Evolutionary conservation across 352 stramenopile genomes (phyloP), one percentile per base, ranked within the genome.

Genomic region (Pythium pyrilobum): DNA sequence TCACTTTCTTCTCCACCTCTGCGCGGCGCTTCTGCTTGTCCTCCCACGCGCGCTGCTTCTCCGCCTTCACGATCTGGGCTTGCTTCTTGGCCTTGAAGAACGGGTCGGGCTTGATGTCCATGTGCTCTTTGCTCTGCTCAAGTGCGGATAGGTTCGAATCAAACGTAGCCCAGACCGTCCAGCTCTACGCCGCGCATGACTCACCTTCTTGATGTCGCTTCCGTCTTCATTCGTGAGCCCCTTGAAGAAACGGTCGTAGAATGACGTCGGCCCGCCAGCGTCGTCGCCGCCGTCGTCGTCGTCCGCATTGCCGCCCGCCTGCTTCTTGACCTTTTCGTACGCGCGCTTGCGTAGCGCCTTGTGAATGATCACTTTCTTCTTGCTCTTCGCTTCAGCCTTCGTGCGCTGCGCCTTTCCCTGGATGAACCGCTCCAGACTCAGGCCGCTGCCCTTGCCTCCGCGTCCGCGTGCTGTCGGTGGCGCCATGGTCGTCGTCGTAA

Each of bases 61-160:
- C 77, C 27, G 70, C 52, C 33, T 83, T 84, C 0, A 56, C 64
- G 20, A 76, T 46, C 13, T 75, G 66, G 0, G 83, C 83, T 49
- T 90, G 84, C 64, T 87, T 85, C 67, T 90, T 87, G 0, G 80
- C 80, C 56, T 91, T 93, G 56, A 85, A 93, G 44, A 93, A 89
- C 32, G 82, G 82, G 48, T 93, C 80, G 0, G 82, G 82, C 55
- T 85, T 86, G 25, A 69, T 61, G 13, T 71, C 49, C 43, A 50
- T 63, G 40, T 67, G 61, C 33, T 54, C 46, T 47, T 41, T 58
- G 53, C 4, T 55, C 45, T 52, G 15, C 27, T 5, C 9, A n/a
- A 28, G n/a, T n/a, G n/a, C n/a, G n/a, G n/a, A n/a, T n/a, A n/a
- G n/a, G n/a, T n/a, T n/a, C n/a, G n/a, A n/a, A n/a, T n/a, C n/a